Base-by-base conservation (phyloP, 805 yeast genomes). In the Candida germanica region DNA sequence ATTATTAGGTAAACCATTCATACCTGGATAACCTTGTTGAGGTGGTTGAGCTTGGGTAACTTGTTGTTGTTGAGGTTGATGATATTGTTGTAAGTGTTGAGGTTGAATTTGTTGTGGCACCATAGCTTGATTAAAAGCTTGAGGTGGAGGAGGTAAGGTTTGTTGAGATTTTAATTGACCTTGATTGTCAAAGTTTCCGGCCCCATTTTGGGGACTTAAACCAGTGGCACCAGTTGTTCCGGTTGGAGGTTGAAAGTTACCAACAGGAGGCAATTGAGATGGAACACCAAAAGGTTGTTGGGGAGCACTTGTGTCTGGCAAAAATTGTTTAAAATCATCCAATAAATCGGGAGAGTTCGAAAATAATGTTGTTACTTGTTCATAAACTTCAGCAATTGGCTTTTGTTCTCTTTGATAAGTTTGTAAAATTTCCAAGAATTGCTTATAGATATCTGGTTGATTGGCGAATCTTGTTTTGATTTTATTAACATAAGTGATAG, bases 381-480 rank as follows among this genome's bases (percentile, higher is more conserved):
- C 83, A 53, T 93, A 93, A 9, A 93, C 98, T 54, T 93, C 98
- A 34, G 87, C 82, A 35, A 93, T 93, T 31, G 96, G 96, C 54
- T 87, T 84, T 55, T 88, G 95, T 54, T 91, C 98, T 46, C 95
- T 79, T 66, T 93, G 98, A 57, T 91, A 93, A 30, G 97, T 91
- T 59, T 93, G 98, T 49, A 93, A 68, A 39, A 91, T 93, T 58
- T 93, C 98, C 61, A 94, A 69, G 50, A 93, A 93, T 50, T 82
- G 88, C 63, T 93, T 93, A 69, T 93, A 93, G 39, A 89, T 87
- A 52, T 91, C 97, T 1, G 98, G 98, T 59, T 89, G 95, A 52
- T 80, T 77, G 14, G 95, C 84, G 59, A 88, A 93, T 44, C 98
- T 76, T 38, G 88, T 89, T 59, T 94, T 94, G 56, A 93, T 93